phyloP scores from a whole-genome alignment of 805 yeast species.

The Groenewaldozyma tartarivorans region DNA sequence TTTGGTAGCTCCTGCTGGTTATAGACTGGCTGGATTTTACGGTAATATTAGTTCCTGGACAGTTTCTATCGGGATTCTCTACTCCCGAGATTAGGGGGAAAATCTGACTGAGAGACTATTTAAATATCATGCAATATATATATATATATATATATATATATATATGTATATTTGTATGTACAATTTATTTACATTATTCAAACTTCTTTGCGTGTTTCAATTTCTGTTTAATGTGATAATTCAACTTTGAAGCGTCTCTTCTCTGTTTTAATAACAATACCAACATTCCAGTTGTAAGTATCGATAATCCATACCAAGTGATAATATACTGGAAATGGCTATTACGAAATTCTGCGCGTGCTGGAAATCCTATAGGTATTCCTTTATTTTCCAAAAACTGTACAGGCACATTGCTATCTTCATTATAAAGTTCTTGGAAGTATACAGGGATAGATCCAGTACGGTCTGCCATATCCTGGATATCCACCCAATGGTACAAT shows the following conservation, averaged over 20 bases:
- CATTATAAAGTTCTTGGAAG: conserved; percentile 61
- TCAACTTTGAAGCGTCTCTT: not conserved
- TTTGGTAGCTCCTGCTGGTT: conserved; percentile 57
- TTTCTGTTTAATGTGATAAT: not conserved
- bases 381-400: conserved; percentile 44
- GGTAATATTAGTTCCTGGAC: conserved; percentile 68
- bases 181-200: not conserved
- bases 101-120: too few species aligned
- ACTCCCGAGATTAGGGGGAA: conserved; percentile 19
- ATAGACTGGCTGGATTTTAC: conserved; percentile 53
- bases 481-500: conserved; percentile 71
- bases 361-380: conserved; percentile 78
- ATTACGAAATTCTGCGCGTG: conserved; percentile 75
- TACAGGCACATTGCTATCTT: conserved; percentile 16
- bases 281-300: conserved; percentile 63
- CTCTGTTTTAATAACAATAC: conserved; percentile 40
- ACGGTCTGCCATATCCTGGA: conserved; percentile 66
- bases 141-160: conserved; percentile 3
- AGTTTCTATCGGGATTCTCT: conserved; percentile 63
- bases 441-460: conserved; percentile 64
- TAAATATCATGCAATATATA: not conserved
- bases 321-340: conserved; percentile 86
- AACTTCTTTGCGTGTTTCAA: conserved; percentile 2
- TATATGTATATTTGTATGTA: conserved; percentile 1
- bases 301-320: conserved; percentile 88